Percentiles rank a stretch among this genome's conserved stretches.
These are phyloP conservation scores for Zygnema cylindricum DNA, from an alignment of 139 green algal genomes.

Conservation along the genomic window DNA sequence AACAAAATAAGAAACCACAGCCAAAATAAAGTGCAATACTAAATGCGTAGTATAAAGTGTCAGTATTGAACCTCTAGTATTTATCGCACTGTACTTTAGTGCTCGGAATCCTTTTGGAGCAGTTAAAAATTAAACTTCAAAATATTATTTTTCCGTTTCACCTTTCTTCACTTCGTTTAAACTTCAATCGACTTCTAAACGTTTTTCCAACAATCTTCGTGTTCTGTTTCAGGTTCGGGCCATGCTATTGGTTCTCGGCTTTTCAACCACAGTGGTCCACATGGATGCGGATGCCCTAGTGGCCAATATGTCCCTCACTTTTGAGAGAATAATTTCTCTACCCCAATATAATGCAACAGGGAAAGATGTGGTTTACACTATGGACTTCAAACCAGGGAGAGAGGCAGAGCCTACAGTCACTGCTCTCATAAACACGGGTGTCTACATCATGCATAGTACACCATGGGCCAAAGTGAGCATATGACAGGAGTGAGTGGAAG, in stretches of 20 bases:
- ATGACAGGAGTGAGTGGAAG: too few relatives aligned
- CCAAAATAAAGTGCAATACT: too few relatives aligned
- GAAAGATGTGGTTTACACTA: slow-evolving; percentile 56
- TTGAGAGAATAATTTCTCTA: slow-evolving; percentile 29
- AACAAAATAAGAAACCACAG: too few relatives aligned
- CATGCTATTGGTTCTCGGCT: slow-evolving; percentile 43
- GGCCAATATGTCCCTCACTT: slow-evolving; percentile 37
- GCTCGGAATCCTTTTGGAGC: too few relatives aligned
- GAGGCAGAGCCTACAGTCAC: slow-evolving; percentile 13
- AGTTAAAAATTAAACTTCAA: too few relatives aligned
- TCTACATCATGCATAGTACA: slow-evolving; percentile 53
- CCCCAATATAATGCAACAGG: slow-evolving; percentile 27
- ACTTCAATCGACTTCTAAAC: too few relatives aligned
- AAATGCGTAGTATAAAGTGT: too few relatives aligned
- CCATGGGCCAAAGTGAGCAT: slow-evolving; percentile 46
- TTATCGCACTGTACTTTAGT: too few relatives aligned
- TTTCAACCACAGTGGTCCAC: slow-evolving; percentile 47
- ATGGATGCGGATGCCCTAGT: slow-evolving; percentile 56
- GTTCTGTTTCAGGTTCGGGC: slow-evolving; percentile 5
- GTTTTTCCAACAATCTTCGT: background rate
- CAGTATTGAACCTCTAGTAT: too few relatives aligned
- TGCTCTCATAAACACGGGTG: slow-evolving; percentile 49
- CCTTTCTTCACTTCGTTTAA: too few relatives aligned
- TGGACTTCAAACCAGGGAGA: background rate
- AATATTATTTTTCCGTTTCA: too few relatives aligned